Evolutionary conservation across 2,329 filamentous ascomycete species (phyloP), one percentile per base, ranked within the genome.

Genomic region (Beauveria rudraprayagi): DNA sequence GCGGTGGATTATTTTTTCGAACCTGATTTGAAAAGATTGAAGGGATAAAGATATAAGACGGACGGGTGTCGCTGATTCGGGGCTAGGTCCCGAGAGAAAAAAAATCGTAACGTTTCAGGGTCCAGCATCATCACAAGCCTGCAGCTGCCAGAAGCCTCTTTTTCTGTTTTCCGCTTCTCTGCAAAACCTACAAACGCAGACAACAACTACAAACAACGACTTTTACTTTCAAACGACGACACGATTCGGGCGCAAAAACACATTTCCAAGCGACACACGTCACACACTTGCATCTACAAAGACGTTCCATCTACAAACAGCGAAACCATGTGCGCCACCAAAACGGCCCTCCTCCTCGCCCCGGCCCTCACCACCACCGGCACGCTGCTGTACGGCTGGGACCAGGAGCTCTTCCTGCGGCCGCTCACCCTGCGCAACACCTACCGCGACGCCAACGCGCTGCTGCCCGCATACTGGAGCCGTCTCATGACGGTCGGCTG

Each of bases 301-400:
- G 9, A 9, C 9, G 28, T 3, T 11, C 30, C 30, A 10, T 34
- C 28, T 9, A 11, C 10, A 43, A 22, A 40, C 14, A 41, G 16
- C 4, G 2, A n/a, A 46, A 26, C 9, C 46, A 58, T 54, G 46
- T 41, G 41, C 16, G 30, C 37, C 63, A 9, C 19, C 63, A 19
- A 62, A 58, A 37, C 64, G 43, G 66, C 71, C 48, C 70, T 81
- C 40, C 74, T 79, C 51, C 66, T 77, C 19, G 71, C 77, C 1
- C 79, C 79, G 0, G 69, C 81, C 26, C 64, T 81, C 64, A 77
- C 77, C n/a, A 77, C 78, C 3, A 79, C 78, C 2, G 73, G 74
- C 65, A 75, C 77, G 0, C 71, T 81, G 56, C 72, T 76, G 65
- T 79, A 73, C 70, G 75, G 78, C 16, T 69, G 70, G 46, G 77